Conservation (phyloP, 2,329 filamentous ascomycete genomes). For the Arthrobotrys iridis region DNA sequence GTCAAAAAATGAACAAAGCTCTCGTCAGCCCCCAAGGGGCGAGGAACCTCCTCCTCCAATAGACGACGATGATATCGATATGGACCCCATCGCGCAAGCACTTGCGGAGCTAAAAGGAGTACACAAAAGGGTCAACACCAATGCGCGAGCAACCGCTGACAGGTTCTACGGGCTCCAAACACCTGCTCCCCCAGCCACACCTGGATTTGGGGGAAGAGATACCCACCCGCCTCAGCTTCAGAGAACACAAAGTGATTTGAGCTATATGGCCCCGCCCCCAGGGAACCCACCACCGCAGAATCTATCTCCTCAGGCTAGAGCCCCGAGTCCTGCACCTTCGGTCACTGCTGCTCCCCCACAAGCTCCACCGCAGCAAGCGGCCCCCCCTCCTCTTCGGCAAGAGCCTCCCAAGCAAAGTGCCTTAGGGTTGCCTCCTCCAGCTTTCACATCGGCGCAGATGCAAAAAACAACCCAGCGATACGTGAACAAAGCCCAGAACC, state of each 20-base stretch:
- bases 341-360: background rate
- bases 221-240: conserved; percentile 12
- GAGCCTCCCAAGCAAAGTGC: conserved; percentile 69
- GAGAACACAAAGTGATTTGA: conserved; percentile 34
- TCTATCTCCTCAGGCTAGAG: conserved; percentile 62
- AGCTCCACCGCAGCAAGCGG: background rate
- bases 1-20: conserved; percentile 58
- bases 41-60: conserved; percentile 45
- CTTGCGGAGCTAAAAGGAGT: conserved; percentile 91
- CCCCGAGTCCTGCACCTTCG: conserved; percentile 14
- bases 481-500: conserved; percentile 79
- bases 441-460: conserved; percentile 94
- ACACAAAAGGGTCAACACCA: conserved; percentile 73
- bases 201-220: conserved; percentile 59
- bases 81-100: conserved; percentile 90
- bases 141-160: conserved; percentile 86
- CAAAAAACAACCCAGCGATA: conserved; percentile 93
- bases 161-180: conserved; percentile 93
- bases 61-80: conserved; percentile 55
- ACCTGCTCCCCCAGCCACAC: conserved; percentile 69
- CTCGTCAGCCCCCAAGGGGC: conserved; percentile 67
- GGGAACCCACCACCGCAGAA: conserved; percentile 60
- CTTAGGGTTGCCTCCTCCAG: conserved; percentile 87
- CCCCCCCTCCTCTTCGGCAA: conserved; percentile 41
- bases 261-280: conserved; percentile 54